Conservation (phyloP, 164 flowering plant genomes). For the Macadamia tetraphylla region DNA sequence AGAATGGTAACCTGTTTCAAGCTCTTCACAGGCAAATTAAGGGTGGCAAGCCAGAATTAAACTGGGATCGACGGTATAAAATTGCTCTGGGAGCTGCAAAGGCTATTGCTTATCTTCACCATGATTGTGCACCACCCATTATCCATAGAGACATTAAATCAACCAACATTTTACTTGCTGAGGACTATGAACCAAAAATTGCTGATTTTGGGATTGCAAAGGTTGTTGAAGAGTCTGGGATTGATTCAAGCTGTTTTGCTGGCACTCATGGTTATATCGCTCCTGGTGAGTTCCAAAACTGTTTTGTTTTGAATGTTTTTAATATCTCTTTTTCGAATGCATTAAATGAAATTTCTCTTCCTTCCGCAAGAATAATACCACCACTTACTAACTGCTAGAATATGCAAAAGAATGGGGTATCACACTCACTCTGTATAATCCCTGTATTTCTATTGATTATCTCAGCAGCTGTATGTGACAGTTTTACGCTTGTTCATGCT, state of each 20-base stretch:
- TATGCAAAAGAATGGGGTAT: too few relatives aligned
- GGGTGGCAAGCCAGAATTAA: constrained; percentile 47
- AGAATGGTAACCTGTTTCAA: constrained; percentile 71
- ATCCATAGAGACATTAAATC: constrained; percentile 91
- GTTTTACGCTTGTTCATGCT: too few relatives aligned
- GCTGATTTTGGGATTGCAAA: constrained; percentile 95
- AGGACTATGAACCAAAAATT: constrained; percentile 73
- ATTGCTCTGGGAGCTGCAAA: constrained; percentile 88
- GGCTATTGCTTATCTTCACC: constrained; percentile 84
- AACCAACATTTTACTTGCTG: constrained; percentile 77
- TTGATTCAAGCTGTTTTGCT: constrained; percentile 46
- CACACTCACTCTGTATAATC: too few relatives aligned
- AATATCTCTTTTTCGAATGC: not conserved
- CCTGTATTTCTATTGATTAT: too few relatives aligned
- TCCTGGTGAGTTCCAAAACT: constrained; percentile 62
- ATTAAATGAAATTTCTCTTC: not conserved
- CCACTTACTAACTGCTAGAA: too few relatives aligned
- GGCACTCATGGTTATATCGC: constrained; percentile 97
- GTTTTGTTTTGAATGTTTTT: not conserved
- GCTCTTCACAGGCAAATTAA: constrained; percentile 55
- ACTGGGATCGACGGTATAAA: constrained; percentile 66
- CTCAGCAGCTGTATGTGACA: too few relatives aligned
- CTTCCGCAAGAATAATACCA: not conserved
- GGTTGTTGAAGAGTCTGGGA: constrained; percentile 35
- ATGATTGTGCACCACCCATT: constrained; percentile 77